phyloP scores from a whole-genome alignment of 352 stramenopile species.

The Elongisporangium prolatum region DNA sequence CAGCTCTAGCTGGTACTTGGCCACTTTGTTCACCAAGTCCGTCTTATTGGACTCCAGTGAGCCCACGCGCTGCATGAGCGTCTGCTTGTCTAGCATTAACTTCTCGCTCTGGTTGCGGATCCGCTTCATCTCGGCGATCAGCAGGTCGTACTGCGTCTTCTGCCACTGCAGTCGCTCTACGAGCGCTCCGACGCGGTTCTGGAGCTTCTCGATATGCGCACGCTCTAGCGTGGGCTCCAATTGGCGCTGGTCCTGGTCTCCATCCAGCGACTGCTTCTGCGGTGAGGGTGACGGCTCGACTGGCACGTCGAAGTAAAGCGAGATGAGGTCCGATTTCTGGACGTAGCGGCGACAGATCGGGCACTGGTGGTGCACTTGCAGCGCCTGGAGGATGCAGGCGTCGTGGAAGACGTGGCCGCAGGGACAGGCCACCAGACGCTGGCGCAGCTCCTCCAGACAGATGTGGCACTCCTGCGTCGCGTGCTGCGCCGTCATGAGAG shows the following conservation, averaged over 20 bases:
- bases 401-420: constrained; percentile 78
- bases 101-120: constrained; percentile 60
- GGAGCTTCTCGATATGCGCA: constrained; percentile 36
- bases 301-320: constrained; percentile 64
- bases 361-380: constrained; percentile 67
- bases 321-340: constrained; percentile 38
- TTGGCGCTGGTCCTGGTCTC: background rate
- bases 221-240: background rate
- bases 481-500: background rate
- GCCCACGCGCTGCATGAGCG: constrained; percentile 41
- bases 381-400: constrained; percentile 62
- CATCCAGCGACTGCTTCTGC: background rate
- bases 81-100: constrained; percentile 58
- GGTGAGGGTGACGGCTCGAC: constrained; percentile 7
- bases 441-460: constrained; percentile 70
- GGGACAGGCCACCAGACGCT: constrained; percentile 46
- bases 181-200: constrained; percentile 45
- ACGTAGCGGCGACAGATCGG: constrained; percentile 61
- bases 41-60: constrained; percentile 41
- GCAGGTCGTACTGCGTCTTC: constrained; percentile 66
- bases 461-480: constrained; percentile 70
- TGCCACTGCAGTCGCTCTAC: constrained; percentile 75
- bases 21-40: constrained; percentile 62
- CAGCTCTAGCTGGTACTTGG: constrained; percentile 75
- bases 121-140: constrained; percentile 51